Base-by-base conservation (phyloP, 352 stramenopile species). In the Pythium periplocum region DNA sequence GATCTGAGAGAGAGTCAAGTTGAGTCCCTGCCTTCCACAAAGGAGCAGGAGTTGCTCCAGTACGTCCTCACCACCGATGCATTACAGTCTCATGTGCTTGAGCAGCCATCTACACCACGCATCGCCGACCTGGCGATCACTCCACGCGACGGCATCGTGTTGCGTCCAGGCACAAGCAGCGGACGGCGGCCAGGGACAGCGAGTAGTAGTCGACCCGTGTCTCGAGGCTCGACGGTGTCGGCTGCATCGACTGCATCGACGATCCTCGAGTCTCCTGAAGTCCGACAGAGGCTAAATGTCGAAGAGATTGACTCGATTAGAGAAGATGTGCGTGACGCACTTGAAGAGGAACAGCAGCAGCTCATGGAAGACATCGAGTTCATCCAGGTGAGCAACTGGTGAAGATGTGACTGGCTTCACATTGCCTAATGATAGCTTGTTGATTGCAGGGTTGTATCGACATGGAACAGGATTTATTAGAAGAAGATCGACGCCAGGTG, bases 321-420 rank as follows among this genome's bases (percentile, higher is more conserved):
- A 35, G 72, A 77, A 34, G 70, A 87, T 43, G 47, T 93, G 5
- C 73, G 75, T 12, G 62, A 78, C 1, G 79, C 82, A 2, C 40
- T 93, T 34, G 33, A 64, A 8, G 74, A 90, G 3, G 82, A 93
- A 39, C 71, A 68, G 0, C 62, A 75, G 38, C 66, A 86, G 48
- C 48, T 93, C 2, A 68, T 93, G 5, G 82, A 90, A 59, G 82
- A 93, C 51, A 88, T 93, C 12, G 82, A 93, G 31, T 93, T 93
- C 55, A 85, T 90, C 8, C 82, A 93, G 71, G 82, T 89, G 36
- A 33, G 47, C 34, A 40, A 4, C 6, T 36, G 6, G 34, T 30
- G 17, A 48, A 48, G 9, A 30, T 30, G 52, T 44, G 33, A 12
- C 17, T 26, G 17, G 17, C 17, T 26, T 26, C 17, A 0, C 17